Base-by-base conservation (phyloP, 176 grass and related monocot species). In the Thalia dealbata region DNA sequence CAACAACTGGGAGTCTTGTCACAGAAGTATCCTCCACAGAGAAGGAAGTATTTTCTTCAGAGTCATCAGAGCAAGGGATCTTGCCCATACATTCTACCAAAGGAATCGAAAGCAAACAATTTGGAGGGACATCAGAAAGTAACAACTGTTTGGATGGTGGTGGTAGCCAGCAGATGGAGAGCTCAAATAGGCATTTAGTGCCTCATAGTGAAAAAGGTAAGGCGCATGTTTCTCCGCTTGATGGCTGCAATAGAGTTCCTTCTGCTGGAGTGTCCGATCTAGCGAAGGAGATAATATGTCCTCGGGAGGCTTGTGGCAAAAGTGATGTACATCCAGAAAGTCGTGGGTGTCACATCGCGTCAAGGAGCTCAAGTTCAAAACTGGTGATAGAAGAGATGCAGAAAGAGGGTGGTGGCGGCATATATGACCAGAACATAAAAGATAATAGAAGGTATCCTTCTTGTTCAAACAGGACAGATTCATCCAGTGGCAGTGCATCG, bases 401-500 rank as follows among this genome's bases (percentile, higher is more conserved):
- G 14, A 62, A 42, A 67, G 62, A 52, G 38, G 32, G 0, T 14
- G 19, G 9, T 41, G 32, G 0, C 8, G 19, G 9, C 24, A 16
- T 80, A 77, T 55, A 56, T 75, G 48, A 59, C 29, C 12, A 69
- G 41, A 78, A 69, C 26, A 76, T 70, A 54, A 76, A 74, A 1
- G 51, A 72, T 50, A 77, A 77, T 35, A 80, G 59, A 18, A 43
- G 79, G 46, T 48, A 78, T 72, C 86, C 80, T 67, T 87, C 88
- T 52, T 88, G 81, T 72, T 99, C 90, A n/a, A 83, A 85, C 25
- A 91, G 32, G 80, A 83, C 85, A 11, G 90, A 92, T 82, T 91
- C 95, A 27, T 99, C 90, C 7, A 99, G 90, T 0, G 77, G 75
- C 63, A 93, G 90, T 10, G 85, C 95, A 50, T 99, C 95, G 43